Base-by-base conservation (phyloP, 2,329 filamentous ascomycete species). In the Monosporascus sp. region DNA sequence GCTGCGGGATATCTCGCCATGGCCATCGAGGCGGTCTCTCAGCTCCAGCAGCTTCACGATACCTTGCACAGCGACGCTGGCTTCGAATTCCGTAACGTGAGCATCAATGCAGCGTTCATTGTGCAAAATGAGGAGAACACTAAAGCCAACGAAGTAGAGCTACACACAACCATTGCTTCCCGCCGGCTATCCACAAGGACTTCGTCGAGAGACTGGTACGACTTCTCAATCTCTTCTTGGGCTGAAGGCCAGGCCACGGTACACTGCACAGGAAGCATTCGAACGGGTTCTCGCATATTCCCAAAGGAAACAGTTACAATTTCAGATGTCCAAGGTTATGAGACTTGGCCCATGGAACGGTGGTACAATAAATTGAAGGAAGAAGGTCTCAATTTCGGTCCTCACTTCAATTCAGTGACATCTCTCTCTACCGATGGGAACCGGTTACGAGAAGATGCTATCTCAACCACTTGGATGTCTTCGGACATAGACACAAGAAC, bases 311-410 rank as follows among this genome's bases (percentile, higher is more conserved):
- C 20, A 2, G 20, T 20, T 19, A 49, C 22, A 11, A 44, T 55
- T 2, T 5, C 22, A 7, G 45, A 56, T n/a, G 38, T 40, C 3
- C 44, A 52, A 3, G 27, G 16, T 3, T 53, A 49, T 36, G 53
- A 55, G 8, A 34, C 8, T 0, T 50, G 38, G 49, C 4, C 44
- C 5, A 52, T 47, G 45, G 20, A 45, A 1, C 19, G 24, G 5
- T 66, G 62, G 63, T 65, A 63, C 24, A 34, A 17, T 2, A 53
- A 56, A 34, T 52, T 43, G 22, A n/a, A 45, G 14, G 19, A 55
- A 19, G 52, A 56, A 44, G 55, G 56, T 1, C 34, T 57, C 1
- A 50, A 48, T 5, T 56, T 59, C 14, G 54, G 52, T 1, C 45
- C 54, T 3, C 17, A 50, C 7, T 59, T 59, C 49, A 49, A 48